phyloP scores from a whole-genome alignment of 441 rosid species.

The Gossypium trilobum region DNA sequence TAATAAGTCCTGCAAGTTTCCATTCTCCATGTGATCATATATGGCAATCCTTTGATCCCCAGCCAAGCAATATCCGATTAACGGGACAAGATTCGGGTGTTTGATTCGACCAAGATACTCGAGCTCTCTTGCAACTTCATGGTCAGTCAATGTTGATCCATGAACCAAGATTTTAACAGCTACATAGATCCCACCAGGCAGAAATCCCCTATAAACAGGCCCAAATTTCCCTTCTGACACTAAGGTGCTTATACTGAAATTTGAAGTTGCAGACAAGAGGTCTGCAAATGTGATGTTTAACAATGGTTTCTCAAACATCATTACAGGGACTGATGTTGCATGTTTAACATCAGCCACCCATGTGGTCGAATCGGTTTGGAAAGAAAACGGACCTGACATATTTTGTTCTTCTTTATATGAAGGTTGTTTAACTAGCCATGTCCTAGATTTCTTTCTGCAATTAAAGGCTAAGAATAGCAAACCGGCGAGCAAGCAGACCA shows the following conservation, averaged over 20 bases:
- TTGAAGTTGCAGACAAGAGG: slow-evolving; percentile 79
- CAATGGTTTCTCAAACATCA: slow-evolving; percentile 85
- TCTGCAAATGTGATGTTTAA: slow-evolving; percentile 73
- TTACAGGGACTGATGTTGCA: slow-evolving; percentile 60
- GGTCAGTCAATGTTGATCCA: slow-evolving; percentile 78
- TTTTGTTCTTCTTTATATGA: slow-evolving; percentile 62
- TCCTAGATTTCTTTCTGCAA: slow-evolving; percentile 45
- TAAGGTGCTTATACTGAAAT: slow-evolving; percentile 71
- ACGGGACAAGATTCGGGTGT: slow-evolving; percentile 80
- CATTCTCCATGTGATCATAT: slow-evolving; percentile 91
- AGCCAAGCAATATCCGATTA: slow-evolving; percentile 81
- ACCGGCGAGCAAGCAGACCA: slow-evolving; percentile 55
- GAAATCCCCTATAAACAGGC: slow-evolving; percentile 80
- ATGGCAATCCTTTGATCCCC: slow-evolving; percentile 90
- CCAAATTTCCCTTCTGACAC: slow-evolving; percentile 88
- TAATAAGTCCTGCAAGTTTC: slow-evolving; percentile 84
- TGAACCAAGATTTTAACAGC: slow-evolving; percentile 85
- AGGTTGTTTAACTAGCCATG: slow-evolving; percentile 50
- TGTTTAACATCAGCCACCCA: slow-evolving; percentile 94
- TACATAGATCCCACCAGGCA: slow-evolving; percentile 85
- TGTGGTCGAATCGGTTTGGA: slow-evolving; percentile 80
- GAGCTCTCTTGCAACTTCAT: slow-evolving; percentile 81
- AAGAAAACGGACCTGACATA: slow-evolving; percentile 75
- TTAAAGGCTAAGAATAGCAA: slow-evolving; percentile 63
- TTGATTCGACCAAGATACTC: slow-evolving; percentile 81